Base-by-base conservation (phyloP, 495 filamentous ascomycete species). In the Xylaria cubensis region DNA sequence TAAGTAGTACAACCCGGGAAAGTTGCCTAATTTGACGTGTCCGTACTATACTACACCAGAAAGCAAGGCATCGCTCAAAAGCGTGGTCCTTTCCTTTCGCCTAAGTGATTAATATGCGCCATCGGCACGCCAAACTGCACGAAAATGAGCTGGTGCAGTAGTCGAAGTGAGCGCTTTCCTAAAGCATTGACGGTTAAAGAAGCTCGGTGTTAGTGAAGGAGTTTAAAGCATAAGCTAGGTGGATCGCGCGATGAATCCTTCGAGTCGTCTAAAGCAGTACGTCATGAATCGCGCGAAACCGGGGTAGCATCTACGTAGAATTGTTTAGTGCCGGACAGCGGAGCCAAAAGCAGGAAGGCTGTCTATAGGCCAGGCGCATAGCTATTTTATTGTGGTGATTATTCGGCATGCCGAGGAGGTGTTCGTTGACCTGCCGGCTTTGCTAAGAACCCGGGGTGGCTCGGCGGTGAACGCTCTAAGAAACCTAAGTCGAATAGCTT, bases 371-470 rank as follows among this genome's bases (percentile, higher is more conserved):
- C 63, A 66, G 42, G 42, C 42, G 26, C 44, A 51, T 50, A 17
- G 29, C 21, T 15, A 26, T 19, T 66, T 39, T 53, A 7, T 32
- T 39, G 29, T 41, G 62, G 62, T 50, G 61, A n/a, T n/a, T 46
- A 17, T 19, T 10, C 0, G 50, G 10, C 21, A 32, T 66, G 15
- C 46, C 46, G 64, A 66, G 17, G 6, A n/a, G 64, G 64, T 24
- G 46, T 53, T 29, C 48, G 24, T 66, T 41, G 32, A 66, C 64
- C 46, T 66, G 48, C 64, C 64, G 46, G 64, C 44, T 50, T 39
- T n/a, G 24, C 4, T 29, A 2, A 17, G 15, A 17, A 65, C 9
- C 46, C 64, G 26, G 42, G 62, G 41, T 19, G 21, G 21, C 41
- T 41, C 10, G 39, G 26, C 7, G 46, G 64, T 53, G 42, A 62